Evolutionary conservation across 495 filamentous ascomycete genomes (phyloP).

Genomic region (Baudoinia panamericana): DNA sequence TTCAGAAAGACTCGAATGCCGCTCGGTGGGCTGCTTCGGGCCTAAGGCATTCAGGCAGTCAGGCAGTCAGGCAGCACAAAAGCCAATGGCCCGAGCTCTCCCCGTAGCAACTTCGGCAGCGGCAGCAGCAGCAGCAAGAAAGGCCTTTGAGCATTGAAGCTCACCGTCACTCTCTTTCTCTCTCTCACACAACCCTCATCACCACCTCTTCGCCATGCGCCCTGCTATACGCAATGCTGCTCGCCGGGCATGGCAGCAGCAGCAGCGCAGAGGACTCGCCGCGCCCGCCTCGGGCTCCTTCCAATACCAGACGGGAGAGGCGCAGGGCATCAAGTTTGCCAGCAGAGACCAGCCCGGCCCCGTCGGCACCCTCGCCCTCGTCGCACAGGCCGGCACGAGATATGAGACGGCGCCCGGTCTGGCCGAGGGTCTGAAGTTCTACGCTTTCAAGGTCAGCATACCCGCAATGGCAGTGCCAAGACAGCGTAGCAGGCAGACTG

Average conservation of each 20-base stretch:
- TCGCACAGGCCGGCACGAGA: constrained; percentile 83
- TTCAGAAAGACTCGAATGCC: too few species aligned
- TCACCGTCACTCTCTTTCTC: too few species aligned
- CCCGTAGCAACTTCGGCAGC: too few species aligned
- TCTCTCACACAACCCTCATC: too few species aligned
- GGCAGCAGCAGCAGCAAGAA: too few species aligned
- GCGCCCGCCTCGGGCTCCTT: constrained; percentile 67
- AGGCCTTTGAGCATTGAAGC: too few species aligned
- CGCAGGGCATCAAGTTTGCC: constrained; percentile 78
- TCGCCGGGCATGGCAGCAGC: constrained; percentile 46
- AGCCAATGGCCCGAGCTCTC: too few species aligned
- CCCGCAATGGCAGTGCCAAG: not conserved
- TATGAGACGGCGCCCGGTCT: constrained; percentile 83
- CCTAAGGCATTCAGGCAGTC: too few species aligned
- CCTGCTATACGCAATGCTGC: constrained; percentile 64
- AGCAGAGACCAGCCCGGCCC: constrained; percentile 76
- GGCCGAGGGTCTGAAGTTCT: constrained; percentile 77
- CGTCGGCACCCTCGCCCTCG: constrained; percentile 77
- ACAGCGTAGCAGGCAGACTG: constrained; percentile 1
- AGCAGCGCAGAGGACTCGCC: constrained; percentile 61
- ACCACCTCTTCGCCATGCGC: too few species aligned
- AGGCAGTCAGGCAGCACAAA: too few species aligned
- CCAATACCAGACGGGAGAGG: constrained; percentile 76
- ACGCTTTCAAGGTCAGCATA: constrained; percentile 82
- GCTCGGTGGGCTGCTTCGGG: too few species aligned